Evolutionary conservation across 2,329 filamentous ascomycete genomes (phyloP).

Genomic region (Botrytis pseudocinerea): DNA sequence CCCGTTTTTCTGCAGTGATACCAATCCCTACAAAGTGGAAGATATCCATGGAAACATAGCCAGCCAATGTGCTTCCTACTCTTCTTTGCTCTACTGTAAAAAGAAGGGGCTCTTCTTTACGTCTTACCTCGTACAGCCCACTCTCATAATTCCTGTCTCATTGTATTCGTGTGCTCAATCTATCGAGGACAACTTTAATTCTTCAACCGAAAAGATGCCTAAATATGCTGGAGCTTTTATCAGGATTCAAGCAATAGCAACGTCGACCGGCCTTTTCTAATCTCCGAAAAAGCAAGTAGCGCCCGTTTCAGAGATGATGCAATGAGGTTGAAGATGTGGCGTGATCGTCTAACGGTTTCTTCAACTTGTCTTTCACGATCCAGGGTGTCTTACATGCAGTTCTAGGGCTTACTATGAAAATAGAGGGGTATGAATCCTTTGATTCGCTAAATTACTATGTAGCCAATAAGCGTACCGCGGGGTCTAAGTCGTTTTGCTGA

Average conservation of each 20-base stretch:
- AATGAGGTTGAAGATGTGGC: background rate
- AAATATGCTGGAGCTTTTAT: background rate
- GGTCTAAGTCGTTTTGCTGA: background rate
- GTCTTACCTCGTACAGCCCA: background rate
- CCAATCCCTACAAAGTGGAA: background rate
- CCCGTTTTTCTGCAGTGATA: background rate
- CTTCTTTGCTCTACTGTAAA: background rate
- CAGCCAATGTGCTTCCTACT: background rate
- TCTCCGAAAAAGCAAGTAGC: background rate
- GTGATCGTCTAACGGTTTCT: background rate
- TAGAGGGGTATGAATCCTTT: background rate
- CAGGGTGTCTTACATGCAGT: background rate
- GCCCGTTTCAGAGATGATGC: background rate
- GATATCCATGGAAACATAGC: background rate
- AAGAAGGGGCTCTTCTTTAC: background rate
- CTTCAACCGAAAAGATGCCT: background rate
- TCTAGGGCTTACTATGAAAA: background rate
- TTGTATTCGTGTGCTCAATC: background rate
- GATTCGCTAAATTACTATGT: background rate
- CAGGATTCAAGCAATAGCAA: background rate
- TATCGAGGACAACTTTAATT: background rate
- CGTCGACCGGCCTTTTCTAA: background rate
- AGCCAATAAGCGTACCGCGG: background rate
- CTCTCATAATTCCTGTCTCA: background rate
- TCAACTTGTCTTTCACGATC: background rate